Evolutionary conservation across 805 yeast genomes (phyloP).

Genomic region (Pichia cabralensis): DNA sequence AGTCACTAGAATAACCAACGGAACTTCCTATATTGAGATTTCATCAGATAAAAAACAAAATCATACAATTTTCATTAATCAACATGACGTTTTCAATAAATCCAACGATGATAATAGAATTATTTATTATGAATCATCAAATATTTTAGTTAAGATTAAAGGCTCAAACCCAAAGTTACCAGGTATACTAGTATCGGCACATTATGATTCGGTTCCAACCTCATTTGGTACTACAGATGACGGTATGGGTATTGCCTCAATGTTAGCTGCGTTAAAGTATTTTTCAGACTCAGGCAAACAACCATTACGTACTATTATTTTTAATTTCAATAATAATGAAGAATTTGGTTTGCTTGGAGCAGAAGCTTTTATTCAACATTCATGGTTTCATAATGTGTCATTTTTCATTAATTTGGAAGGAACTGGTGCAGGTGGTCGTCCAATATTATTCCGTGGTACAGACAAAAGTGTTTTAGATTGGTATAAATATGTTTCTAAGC

Average conservation of each 20-base stretch:
- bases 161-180: slow-evolving; percentile 52
- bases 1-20: neutral
- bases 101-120: slow-evolving; percentile 34
- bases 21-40: slow-evolving; percentile 2
- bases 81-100: slow-evolving; percentile 39
- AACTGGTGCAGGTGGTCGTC: slow-evolving; percentile 84
- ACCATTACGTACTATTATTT: slow-evolving; percentile 63
- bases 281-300: slow-evolving; percentile 28
- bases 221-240: slow-evolving; percentile 87
- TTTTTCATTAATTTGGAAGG: slow-evolving; percentile 82
- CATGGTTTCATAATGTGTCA: slow-evolving; percentile 53
- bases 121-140: slow-evolving; percentile 74
- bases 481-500: slow-evolving; percentile 42
- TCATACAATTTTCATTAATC: slow-evolving; percentile 30
- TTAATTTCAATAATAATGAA: slow-evolving; percentile 85
- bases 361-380: slow-evolving; percentile 56
- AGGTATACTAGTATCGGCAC: slow-evolving; percentile 73
- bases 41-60: slow-evolving; percentile 7
- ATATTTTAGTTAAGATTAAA: slow-evolving; percentile 63
- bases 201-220: slow-evolving; percentile 83
- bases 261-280: slow-evolving; percentile 58
- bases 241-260: slow-evolving; percentile 78
- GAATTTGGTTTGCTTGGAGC: slow-evolving; percentile 87
- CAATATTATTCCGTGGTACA: slow-evolving; percentile 75
- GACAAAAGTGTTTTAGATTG: slow-evolving; percentile 61